Base-by-base conservation (phyloP, 192 early-diverging fungal species). In the Coemansia sp. region DNA sequence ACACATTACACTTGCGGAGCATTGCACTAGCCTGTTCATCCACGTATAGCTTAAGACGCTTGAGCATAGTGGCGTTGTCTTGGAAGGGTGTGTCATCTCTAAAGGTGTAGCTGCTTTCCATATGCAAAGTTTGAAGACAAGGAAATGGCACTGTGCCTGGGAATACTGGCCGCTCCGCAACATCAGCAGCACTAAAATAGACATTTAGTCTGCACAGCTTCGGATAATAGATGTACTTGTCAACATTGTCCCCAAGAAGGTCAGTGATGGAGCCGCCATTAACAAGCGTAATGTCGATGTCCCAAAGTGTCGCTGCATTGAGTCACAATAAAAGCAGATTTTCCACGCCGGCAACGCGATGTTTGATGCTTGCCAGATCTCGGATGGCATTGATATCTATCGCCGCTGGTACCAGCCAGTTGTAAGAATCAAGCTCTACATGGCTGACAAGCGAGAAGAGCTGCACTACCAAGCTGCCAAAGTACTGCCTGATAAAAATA, bases 71-170 rank as follows among this genome's bases (percentile, higher is more conserved):
- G n/a, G 6, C 13, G 34, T 63, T 63, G 3, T 34, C 62, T 10
- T 33, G 23, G 14, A 62, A 62, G 31, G 46, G 21, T 3, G 43
- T 48, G 23, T 35, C 43, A 16, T 62, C 62, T 42, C 34, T 46
- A 51, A 63, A 63, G 11, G 62, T 26, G 35, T 51, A 63, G 28
- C 34, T 36, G 9, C 23, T 37, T 14, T 37, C 28, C 14, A 34
- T 51, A 10, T 63, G 62, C 9, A 51, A 20, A 9, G 21, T 9
- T 8, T 28, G 45, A 3, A 63, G 62, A 9, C 21, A 33, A 14
- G 62, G 62, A 51, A 63, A 63, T 33, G 33, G 62, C 16, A 35
- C 33, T 9, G 33, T 34, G 33, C 35, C 33, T 33, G 21, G 46
- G 20, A 34, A 33, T 16, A 23, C 42, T 45, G 42, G 42, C 3